Evolutionary conservation across 2,329 filamentous ascomycete genomes (phyloP).

Genomic region (Claviceps digitariae): DNA sequence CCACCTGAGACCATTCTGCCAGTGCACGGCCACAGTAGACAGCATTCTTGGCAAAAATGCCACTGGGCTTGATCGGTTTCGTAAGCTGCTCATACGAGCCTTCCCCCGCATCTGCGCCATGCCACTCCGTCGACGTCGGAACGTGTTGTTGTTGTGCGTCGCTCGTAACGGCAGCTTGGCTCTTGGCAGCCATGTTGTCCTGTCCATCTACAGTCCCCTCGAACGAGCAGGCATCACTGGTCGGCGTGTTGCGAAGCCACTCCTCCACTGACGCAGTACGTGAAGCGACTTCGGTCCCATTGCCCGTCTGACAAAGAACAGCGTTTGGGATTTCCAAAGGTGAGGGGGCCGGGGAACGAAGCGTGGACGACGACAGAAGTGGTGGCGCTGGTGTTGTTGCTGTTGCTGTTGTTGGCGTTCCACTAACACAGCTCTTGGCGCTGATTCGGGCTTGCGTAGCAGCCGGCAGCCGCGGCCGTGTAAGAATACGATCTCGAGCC

Average conservation of each 20-base stretch:
- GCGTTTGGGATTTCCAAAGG: not conserved
- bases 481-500: conserved; percentile 47
- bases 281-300: conserved; percentile 4
- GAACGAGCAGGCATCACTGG: not conserved
- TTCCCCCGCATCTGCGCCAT: not conserved
- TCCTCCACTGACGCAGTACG: conserved; percentile 20
- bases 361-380: conserved; percentile 16
- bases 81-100: conserved; percentile 20
- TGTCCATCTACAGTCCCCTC: not conserved
- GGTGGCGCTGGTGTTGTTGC: conserved; percentile 11
- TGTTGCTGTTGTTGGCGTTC: not conserved
- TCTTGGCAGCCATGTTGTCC: not conserved
- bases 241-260: conserved; percentile 10
- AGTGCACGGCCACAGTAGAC: conserved; percentile 60
- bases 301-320: not conserved
- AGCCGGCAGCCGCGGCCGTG: conserved; percentile 53
- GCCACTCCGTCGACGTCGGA: not conserved
- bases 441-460: conserved; percentile 54
- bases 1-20: conserved; percentile 64
- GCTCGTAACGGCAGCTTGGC: conserved; percentile 1
- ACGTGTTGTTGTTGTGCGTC: not conserved
- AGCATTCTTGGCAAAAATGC: conserved; percentile 30
- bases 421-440: conserved; percentile 12
- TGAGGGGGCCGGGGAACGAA: not conserved
- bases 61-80: conserved; percentile 32